Conservation (phyloP, 441 rosid genomes). For the Croton laevigatus region DNA sequence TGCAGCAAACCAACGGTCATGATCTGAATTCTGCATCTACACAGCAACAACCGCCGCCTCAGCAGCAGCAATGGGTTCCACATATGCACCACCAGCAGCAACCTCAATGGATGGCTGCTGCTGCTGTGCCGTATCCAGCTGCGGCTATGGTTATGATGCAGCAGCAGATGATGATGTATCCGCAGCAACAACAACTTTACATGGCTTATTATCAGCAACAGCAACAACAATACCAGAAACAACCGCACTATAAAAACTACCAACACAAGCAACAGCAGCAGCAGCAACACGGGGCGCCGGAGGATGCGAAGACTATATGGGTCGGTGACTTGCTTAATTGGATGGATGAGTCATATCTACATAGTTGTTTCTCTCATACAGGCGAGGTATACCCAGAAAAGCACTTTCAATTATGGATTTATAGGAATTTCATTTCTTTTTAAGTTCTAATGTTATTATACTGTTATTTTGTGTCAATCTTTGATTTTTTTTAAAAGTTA, state of each 20-base stretch:
- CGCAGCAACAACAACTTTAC: constrained; percentile 48
- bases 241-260: constrained; percentile 40
- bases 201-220: constrained; percentile 39
- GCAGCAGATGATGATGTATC: constrained; percentile 76
- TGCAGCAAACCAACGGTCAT: constrained; percentile 62
- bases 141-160: constrained; percentile 85
- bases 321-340: constrained; percentile 93
- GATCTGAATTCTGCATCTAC: constrained; percentile 44
- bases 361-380: constrained; percentile 61
- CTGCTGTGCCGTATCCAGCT: constrained; percentile 72
- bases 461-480: no score
- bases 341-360: constrained; percentile 94
- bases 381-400: constrained; percentile 55
- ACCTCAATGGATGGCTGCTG: constrained; percentile 62
- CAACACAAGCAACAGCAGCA: constrained; percentile 34
- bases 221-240: constrained; percentile 43
- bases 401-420: constrained; percentile 5
- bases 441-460: not conserved
- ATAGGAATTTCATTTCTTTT: not conserved
- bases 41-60: constrained; percentile 32
- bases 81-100: constrained; percentile 42
- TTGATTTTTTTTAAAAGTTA: not conserved
- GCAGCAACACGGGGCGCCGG: constrained; percentile 41
- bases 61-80: constrained; percentile 35
- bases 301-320: constrained; percentile 81